These are phyloP conservation scores for Yamadazyma triangularis DNA, from an alignment of 1,139 yeast species.

Conservation along the genomic window DNA sequence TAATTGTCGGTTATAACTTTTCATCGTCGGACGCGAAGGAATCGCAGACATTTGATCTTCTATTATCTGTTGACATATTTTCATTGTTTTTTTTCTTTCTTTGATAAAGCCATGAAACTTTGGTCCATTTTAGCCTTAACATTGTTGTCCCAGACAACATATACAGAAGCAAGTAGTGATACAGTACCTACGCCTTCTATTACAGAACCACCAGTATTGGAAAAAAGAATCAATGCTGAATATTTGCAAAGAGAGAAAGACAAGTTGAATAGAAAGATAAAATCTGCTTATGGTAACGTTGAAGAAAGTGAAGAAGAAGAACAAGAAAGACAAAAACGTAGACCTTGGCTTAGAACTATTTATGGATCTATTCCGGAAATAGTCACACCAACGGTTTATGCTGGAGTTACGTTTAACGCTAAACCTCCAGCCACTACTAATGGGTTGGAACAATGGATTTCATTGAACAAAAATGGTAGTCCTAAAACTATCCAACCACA, in stretches of 20 bases:
- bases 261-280: conserved; percentile 8
- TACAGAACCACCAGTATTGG: conserved; percentile 6
- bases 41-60: too few species aligned
- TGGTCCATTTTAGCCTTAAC: too few species aligned
- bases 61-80: too few species aligned
- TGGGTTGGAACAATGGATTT: conserved; percentile 78
- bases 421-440: conserved; percentile 64
- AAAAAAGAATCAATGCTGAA: conserved; percentile 29
- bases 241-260: conserved; percentile 30
- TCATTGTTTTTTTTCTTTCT: too few species aligned
- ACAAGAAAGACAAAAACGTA: conserved; percentile 33
- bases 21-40: background rate
- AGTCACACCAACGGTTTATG: conserved; percentile 77
- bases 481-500: conserved; percentile 78
- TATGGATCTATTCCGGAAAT: conserved; percentile 53
- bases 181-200: conserved; percentile 2
- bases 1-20: too few species aligned
- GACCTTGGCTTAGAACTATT: conserved; percentile 75
- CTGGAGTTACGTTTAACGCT: conserved; percentile 75
- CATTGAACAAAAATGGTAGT: conserved; percentile 70
- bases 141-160: too few species aligned
- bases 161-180: too few species aligned
- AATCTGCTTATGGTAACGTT: conserved; percentile 8
- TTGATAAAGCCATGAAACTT: too few species aligned
- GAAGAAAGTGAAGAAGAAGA: conserved; percentile 6